Evolutionary conservation across 805 yeast genomes (phyloP).

Genomic region (Starmerella vaccinii): DNA sequence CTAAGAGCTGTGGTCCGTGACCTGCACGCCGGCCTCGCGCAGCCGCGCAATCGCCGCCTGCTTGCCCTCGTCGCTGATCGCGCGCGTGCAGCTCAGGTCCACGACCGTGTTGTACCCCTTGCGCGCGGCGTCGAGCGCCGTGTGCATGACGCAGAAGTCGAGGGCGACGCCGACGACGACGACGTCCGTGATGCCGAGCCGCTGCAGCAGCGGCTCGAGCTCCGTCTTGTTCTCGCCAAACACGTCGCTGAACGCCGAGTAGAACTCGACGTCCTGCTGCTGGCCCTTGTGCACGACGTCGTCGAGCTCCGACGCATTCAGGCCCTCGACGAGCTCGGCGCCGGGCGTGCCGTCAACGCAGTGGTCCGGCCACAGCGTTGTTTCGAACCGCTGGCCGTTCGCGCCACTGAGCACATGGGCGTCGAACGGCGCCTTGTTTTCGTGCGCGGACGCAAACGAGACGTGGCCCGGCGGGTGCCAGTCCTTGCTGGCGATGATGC

Average conservation of each 20-base stretch:
- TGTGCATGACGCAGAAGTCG: constrained; percentile 74
- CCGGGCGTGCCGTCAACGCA: constrained; percentile 70
- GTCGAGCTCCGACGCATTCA: constrained; percentile 34
- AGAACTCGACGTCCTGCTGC: constrained; percentile 64
- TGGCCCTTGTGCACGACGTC: constrained; percentile 61
- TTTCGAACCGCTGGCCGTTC: constrained; percentile 33
- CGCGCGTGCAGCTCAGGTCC: constrained; percentile 43
- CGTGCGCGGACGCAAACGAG: constrained; percentile 70
- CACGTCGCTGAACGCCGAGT: constrained; percentile 74
- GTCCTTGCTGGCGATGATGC: constrained; percentile 66
- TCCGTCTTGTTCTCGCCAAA: constrained; percentile 69
- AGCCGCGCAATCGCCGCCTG: constrained; percentile 8
- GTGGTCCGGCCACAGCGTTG: constrained; percentile 77
- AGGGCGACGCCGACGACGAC: constrained; percentile 73
- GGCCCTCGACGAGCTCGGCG: constrained; percentile 46
- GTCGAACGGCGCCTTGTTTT: constrained; percentile 40
- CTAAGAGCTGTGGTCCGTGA: background rate
- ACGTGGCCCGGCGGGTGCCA: constrained; percentile 78
- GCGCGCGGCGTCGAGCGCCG: constrained; percentile 58
- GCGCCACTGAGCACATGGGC: constrained; percentile 25
- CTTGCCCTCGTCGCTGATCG: constrained; percentile 36
- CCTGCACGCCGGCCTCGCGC: constrained; percentile 12
- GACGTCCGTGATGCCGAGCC: constrained; percentile 46
- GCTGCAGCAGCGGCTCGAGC: constrained; percentile 40
- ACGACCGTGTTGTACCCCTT: constrained; percentile 59